Conservation (phyloP, 2,329 filamentous ascomycete species). For the Dactylellina cionopaga region DNA sequence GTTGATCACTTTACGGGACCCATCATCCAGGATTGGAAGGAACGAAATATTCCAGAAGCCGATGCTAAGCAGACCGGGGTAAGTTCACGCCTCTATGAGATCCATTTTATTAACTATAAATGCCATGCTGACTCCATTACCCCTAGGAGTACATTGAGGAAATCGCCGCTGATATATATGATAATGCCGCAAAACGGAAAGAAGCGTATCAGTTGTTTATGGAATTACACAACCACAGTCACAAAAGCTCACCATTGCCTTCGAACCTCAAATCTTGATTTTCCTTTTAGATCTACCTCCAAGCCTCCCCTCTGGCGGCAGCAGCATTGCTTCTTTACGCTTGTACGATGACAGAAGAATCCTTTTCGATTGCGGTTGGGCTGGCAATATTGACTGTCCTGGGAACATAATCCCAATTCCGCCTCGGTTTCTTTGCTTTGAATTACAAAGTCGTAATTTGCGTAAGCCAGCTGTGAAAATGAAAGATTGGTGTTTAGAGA, state of each 20-base stretch:
- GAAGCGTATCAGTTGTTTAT: slow-evolving; percentile 43
- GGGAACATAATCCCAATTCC: too few species aligned
- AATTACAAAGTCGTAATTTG: too few species aligned
- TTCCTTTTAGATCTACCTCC: neutral
- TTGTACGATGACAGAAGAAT: too few species aligned
- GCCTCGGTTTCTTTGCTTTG: too few species aligned
- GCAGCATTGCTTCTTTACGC: too few species aligned
- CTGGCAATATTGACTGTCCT: too few species aligned
- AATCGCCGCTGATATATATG: slow-evolving; percentile 28
- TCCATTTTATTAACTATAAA: neutral
- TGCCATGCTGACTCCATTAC: slow-evolving; percentile 10
- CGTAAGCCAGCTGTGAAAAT: too few species aligned
- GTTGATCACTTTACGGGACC: slow-evolving; percentile 46
- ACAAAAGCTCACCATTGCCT: slow-evolving; percentile 25
- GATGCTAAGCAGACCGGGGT: slow-evolving; percentile 45
- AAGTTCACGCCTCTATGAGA: neutral
- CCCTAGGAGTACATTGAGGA: slow-evolving; percentile 40
- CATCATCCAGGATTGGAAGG: slow-evolving; percentile 47
- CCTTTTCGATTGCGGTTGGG: too few species aligned
- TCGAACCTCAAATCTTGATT: neutral
- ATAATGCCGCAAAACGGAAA: slow-evolving; percentile 25
- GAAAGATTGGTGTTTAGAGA: too few species aligned
- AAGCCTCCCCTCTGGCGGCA: too few species aligned
- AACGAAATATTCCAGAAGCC: slow-evolving; percentile 42
- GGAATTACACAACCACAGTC: slow-evolving; percentile 44